A percentile compares a stretch with the other conserved stretches of the same genome.
Evolutionary conservation across 2,329 filamentous ascomycete species (phyloP).

Genomic region (Neocucurbitaria cava): DNA sequence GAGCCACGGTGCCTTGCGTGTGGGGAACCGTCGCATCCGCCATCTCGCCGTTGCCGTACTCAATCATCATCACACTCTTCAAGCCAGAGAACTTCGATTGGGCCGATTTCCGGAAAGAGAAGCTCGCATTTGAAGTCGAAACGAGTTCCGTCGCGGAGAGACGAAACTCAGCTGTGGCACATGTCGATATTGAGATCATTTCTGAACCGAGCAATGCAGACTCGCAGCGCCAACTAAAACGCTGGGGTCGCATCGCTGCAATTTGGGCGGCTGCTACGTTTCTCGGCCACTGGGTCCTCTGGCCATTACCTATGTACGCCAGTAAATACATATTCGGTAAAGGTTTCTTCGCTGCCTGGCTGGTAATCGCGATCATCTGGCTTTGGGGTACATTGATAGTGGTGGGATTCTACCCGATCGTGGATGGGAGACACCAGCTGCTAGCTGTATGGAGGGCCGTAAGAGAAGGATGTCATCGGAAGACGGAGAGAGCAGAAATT

Average conservation of each 20-base stretch:
- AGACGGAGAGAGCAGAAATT: no score
- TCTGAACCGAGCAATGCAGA: background rate
- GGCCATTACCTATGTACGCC: slow-evolving; percentile 63
- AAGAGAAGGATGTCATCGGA: no score
- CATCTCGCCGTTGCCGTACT: slow-evolving; percentile 53
- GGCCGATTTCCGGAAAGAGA: slow-evolving; percentile 51
- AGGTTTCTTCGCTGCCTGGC: slow-evolving; percentile 59
- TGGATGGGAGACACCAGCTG: background rate
- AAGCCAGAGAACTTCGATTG: slow-evolving; percentile 54
- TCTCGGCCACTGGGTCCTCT: slow-evolving; percentile 61
- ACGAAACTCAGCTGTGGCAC: no score
- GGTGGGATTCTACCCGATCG: slow-evolving; percentile 21
- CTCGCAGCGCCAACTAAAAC: slow-evolving; percentile 41
- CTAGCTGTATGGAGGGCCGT: background rate
- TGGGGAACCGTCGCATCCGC: slow-evolving; percentile 61
- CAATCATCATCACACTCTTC: slow-evolving; percentile 55
- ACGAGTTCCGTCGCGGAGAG: background rate
- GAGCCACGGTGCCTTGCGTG: slow-evolving; percentile 58
- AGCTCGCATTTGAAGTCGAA: slow-evolving; percentile 45
- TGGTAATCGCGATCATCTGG: slow-evolving; percentile 61
- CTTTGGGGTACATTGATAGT: slow-evolving; percentile 60
- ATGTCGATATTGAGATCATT: slow-evolving; percentile 9
- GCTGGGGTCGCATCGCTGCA: slow-evolving; percentile 56
- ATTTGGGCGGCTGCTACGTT: slow-evolving; percentile 59
- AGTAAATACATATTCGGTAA: slow-evolving; percentile 59